Evolutionary conservation across 2,329 filamentous ascomycete species (phyloP).

Genomic region (Hymenoscyphus linearis): DNA sequence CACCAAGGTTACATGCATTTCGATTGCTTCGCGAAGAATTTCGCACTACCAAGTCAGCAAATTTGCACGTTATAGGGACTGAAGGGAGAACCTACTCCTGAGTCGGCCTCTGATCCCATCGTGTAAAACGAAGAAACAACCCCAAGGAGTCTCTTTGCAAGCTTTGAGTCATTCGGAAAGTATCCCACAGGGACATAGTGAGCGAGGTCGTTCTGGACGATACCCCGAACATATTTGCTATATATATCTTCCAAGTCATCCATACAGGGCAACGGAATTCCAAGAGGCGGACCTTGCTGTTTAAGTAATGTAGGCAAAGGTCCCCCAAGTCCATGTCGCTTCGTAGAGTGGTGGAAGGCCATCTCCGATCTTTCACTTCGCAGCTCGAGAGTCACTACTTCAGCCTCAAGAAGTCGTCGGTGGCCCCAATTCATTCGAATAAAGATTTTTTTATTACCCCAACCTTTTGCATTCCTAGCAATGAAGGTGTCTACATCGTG

Average conservation of each 20-base stretch:
- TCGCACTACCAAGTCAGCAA: conserved; percentile 22
- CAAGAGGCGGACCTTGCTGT: conserved; percentile 27
- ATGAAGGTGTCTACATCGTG: conserved; percentile 28
- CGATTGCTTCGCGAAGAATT: conserved; percentile 27
- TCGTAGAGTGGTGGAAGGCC: conserved; percentile 21
- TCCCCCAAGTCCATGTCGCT: conserved; percentile 11
- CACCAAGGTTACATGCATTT: conserved; percentile 28
- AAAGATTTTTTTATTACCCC: conserved; percentile 23
- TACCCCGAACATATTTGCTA: conserved; percentile 23
- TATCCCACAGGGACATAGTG: conserved; percentile 24
- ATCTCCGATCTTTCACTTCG: conserved; percentile 21
- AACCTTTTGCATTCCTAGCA: conserved; percentile 22
- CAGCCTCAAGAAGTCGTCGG: conserved; percentile 18
- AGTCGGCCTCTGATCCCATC: conserved; percentile 17
- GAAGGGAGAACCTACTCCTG: conserved; percentile 22
- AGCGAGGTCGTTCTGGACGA: conserved; percentile 22
- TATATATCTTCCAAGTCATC: conserved; percentile 28
- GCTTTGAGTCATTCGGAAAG: conserved; percentile 21
- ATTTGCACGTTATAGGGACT: neutral
- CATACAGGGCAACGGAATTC: conserved; percentile 26
- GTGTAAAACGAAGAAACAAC: conserved; percentile 23
- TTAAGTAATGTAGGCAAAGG: conserved; percentile 16
- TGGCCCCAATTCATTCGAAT: conserved; percentile 28
- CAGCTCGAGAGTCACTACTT: conserved; percentile 26
- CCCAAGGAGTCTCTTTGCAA: conserved; percentile 24